Base-by-base conservation (phyloP, 495 filamentous ascomycete genomes). In the Penicillium argentinense region DNA sequence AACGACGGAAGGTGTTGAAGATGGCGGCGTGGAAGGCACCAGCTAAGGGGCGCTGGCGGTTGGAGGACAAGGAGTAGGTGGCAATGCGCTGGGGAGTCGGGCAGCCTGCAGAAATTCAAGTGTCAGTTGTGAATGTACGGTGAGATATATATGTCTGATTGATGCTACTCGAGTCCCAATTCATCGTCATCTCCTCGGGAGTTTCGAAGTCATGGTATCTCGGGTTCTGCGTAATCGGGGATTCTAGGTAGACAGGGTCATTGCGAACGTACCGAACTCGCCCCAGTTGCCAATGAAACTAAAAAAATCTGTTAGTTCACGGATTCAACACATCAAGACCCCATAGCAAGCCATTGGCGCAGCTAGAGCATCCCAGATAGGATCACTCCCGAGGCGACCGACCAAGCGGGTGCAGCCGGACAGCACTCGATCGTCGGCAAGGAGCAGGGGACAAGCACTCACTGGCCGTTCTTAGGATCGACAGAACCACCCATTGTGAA, bases 241-340 rank as follows among this genome's bases (percentile, higher is more conserved):
- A 37, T 47, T 42, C 26, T 34, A 51, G 47, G 42, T 24, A 46
- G n/a, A n/a, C n/a, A 57, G 52, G 39, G 36, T 51, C 33, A 38
- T 50, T 17, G 43, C 40, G 43, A 49, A 82, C 82, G 72, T 82
- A 93, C 89, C 92, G 47, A 97, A 69, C 60, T 75, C 74, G 57
- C 92, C 92, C 92, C 91, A 97, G 64, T 62, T 65, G 61, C 92
- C 93, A 36, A 95, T 72, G 69, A 75, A 97, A 49, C 91, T 96
- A 62, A 57, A 52, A n/a, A 42, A 9, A 54, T 11, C n/a, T n/a
- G n/a, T n/a, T n/a, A n/a, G n/a, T n/a, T n/a, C n/a, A n/a, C n/a
- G n/a, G n/a, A n/a, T n/a, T n/a, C n/a, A n/a, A n/a, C n/a, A n/a
- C n/a, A n/a, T n/a, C n/a, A n/a, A n/a, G n/a, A 26, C 3, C n/a